Base-by-base conservation (phyloP, 257 asterid genomes). In the Eucommia ulmoides region DNA sequence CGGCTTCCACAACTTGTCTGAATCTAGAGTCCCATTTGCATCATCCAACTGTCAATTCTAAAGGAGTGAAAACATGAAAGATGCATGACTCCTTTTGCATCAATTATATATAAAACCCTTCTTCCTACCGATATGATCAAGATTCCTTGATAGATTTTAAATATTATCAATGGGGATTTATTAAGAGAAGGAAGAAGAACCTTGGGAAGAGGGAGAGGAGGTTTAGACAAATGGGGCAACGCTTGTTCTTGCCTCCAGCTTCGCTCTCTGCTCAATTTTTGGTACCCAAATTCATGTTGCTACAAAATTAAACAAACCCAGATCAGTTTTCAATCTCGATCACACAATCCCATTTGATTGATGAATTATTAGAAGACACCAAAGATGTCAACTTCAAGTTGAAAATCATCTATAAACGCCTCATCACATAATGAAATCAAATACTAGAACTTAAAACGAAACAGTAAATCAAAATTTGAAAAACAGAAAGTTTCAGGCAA, bases 21-120 rank as follows among this genome's bases (percentile, higher is more conserved):
- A 42, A 16, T 42, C 48, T 2, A 21, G 19, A 42, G n/a, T 42
- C 48, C 48, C 41, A 15, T 18, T 19, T 25, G 44, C 2, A 10
- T 42, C 47, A 19, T 23, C 49, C 44, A 73, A 77, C 93, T 84
- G 97, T 79, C 81, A 88, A 77, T 66, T 77, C 86, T 81, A 81
- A 80, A 68, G 60, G 83, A 73, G 96, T 83, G 81, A 81, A 83
- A 68, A 76, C 74, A 74, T 54, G 82, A 75, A 65, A 72, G 68
- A 67, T 52, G 67, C 73, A 65, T 68, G 68, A 74, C 76, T 58
- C 67, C n/a, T 49, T 66, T 55, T 60, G 57, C 29, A 61, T 69
- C 53, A 55, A 68, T 55, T 59, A 35, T 35, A 35, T 11, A 4
- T 10, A 35, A 2, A 9, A 6, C 11, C 2, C 11, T 35, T 2